Evolutionary conservation across 2,329 filamentous ascomycete genomes (phyloP), one percentile per base, ranked within the genome.

Genomic region (Tolypocladium nubicola): DNA sequence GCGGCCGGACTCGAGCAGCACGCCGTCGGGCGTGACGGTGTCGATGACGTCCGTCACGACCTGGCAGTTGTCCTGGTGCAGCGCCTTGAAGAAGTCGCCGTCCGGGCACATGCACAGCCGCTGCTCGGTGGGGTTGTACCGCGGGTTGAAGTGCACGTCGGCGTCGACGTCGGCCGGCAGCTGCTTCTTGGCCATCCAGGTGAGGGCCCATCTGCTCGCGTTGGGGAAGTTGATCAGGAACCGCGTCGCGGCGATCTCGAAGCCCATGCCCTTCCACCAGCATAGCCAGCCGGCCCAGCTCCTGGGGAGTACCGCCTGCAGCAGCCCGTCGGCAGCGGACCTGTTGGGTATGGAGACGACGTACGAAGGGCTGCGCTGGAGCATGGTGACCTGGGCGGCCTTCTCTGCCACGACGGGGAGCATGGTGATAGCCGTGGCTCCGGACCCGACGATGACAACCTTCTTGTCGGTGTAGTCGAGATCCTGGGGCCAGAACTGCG

Each of bases 381-480:
- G 78, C 82, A 93, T 90, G 1, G 88, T 93, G 35, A 91, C 84
- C 16, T 81, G 79, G 6, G 72, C 73, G 6, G 87, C 88, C 43
- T 79, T 81, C 49, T 87, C 73, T 1, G 84, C 82, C 52, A 95
- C 72, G 52, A 78, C 81, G 0, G 90, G 90, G 3, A 95, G 69
- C 1, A 96, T 77, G 0, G 90, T 94, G 53, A 93, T 73, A 8
- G 89, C 87, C 0, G 90, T 95, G 2, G 90, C 90, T 9, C 90
- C 90, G 19, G 82, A 87, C 19, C 89, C 89, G 60, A 94, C 82
- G 58, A 93, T 77, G 49, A 89, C 79, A 26, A 93, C 76, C 50
- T 82, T 81, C 70, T 91, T 90, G 68, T 77, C 76, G 7, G 76
- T 71, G 67, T 87, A 87, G 64, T 89, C 80, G 43, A 88, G 73